Evolutionary conservation across 345 rosid species (phyloP).

Genomic region (Dovyalis caffra): DNA sequence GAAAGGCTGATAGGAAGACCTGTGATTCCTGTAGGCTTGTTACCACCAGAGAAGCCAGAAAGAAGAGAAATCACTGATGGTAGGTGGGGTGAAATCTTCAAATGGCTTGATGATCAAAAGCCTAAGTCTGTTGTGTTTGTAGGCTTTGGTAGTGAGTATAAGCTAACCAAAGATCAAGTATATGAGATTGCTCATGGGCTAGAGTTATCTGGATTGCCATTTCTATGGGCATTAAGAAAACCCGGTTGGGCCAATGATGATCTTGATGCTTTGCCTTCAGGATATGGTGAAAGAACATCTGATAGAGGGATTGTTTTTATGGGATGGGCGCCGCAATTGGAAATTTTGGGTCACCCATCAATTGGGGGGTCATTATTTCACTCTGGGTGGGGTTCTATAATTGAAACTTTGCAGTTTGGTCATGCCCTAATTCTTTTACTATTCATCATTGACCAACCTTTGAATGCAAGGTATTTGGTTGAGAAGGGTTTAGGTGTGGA

Average conservation of each 20-base stretch:
- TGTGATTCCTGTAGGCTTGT: slow-evolving; percentile 27
- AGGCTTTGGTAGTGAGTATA: slow-evolving; percentile 33
- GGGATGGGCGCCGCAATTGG: slow-evolving; percentile 36
- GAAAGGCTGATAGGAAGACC: slow-evolving; percentile 1
- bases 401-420: slow-evolving; percentile 29
- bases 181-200: slow-evolving; percentile 32
- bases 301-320: slow-evolving; percentile 14
- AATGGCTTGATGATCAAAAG: slow-evolving; percentile 28
- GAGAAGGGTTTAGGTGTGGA: slow-evolving; percentile 28
- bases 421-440: slow-evolving; percentile 22
- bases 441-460: slow-evolving; percentile 25
- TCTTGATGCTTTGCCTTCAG: slow-evolving; percentile 20
- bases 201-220: slow-evolving; percentile 31
- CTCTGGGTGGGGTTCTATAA: slow-evolving; percentile 29
- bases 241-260: slow-evolving; percentile 28
- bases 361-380: slow-evolving; percentile 31
- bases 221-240: slow-evolving; percentile 32
- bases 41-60: slow-evolving; percentile 13
- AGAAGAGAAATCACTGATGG: not conserved
- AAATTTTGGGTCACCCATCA: slow-evolving; percentile 20
- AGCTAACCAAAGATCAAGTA: slow-evolving; percentile 24
- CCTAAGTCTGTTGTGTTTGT: slow-evolving; percentile 33
- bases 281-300: slow-evolving; percentile 5
- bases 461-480: slow-evolving; percentile 26
- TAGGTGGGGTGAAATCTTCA: slow-evolving; percentile 13